Base-by-base conservation (phyloP, 805 yeast species). In the Pichia cabralensis region DNA sequence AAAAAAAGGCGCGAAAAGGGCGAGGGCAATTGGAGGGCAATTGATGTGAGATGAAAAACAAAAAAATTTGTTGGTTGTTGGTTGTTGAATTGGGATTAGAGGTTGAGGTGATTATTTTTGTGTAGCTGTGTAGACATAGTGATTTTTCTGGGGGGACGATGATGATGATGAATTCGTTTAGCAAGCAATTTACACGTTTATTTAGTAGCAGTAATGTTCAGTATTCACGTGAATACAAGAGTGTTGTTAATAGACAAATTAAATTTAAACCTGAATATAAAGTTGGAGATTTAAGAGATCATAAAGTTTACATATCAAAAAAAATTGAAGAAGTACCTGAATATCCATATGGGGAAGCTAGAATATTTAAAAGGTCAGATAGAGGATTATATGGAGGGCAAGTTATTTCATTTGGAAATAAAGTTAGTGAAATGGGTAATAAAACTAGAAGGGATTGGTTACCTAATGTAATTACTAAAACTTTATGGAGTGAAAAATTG, bases 321-420 rank as follows among this genome's bases (percentile, higher is more conserved):
- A 54, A 60, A 38, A 57, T 53, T 20, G 55, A 62, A 15, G 47
- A 62, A 30, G 65, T 64, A 44, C 92, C 92, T 9, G 76, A 66
- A 8, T 81, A 81, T 53, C 78, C 82, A 34, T 89, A 79, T 58
- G 89, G 89, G 19, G 86, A 81, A 39, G 69, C 96, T 3, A 60
- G 64, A 34, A 68, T 74, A 41, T 89, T 76, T 64, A 86, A 86
- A 54, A 80, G 86, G 59, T 76, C 88, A 46, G 84, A 89, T 55
- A 63, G 78, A 33, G 98, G 97, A 5, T 67, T 92, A 27, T 89
- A 72, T 55, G 99, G 97, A 17, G 98, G 96, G 12, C 73, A 81
- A 36, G 80, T 79, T 51, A 71, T 83, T 33, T 76, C 74, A 44
- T 69, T 76, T 43, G 94, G 95, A 46, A 74, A 84, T 58, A 71